Conservation (phyloP, 2,329 filamentous ascomycete genomes). For the Xylaria sp. region DNA sequence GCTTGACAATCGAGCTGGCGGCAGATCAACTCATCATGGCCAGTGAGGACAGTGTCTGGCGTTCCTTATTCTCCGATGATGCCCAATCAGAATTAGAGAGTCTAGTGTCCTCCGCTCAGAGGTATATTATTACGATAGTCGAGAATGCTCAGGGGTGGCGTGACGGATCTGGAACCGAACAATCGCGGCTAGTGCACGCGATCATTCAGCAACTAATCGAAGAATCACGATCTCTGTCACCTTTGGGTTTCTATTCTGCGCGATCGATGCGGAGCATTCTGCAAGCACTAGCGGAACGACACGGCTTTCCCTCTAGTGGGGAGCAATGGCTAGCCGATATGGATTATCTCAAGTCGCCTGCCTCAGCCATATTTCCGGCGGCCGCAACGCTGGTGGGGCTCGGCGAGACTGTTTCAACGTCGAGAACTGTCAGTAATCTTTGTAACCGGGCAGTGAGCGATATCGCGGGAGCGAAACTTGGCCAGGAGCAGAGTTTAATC, state of each 20-base stretch:
- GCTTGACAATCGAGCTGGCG: slow-evolving; percentile 56
- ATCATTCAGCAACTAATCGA: slow-evolving; percentile 54
- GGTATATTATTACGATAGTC: slow-evolving; percentile 44
- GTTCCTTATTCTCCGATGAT: slow-evolving; percentile 45
- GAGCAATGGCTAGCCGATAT: slow-evolving; percentile 56
- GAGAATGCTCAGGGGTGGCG: slow-evolving; percentile 47
- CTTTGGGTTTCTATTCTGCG: slow-evolving; percentile 58
- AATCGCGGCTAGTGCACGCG: slow-evolving; percentile 46
- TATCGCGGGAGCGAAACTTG: slow-evolving; percentile 54
- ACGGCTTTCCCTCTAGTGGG: slow-evolving; percentile 51
- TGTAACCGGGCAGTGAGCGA: slow-evolving; percentile 67
- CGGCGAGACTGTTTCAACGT: slow-evolving; percentile 55
- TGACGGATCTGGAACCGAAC: slow-evolving; percentile 40
- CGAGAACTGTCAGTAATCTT: slow-evolving; percentile 56
- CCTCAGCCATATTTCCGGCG: slow-evolving; percentile 54
- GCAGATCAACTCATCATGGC: slow-evolving; percentile 59
- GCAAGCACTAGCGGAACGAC: slow-evolving; percentile 51
- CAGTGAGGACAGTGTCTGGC: slow-evolving; percentile 55
- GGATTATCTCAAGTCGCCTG: slow-evolving; percentile 53
- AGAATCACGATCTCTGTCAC: slow-evolving; percentile 48
- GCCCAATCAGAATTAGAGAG: slow-evolving; percentile 49
- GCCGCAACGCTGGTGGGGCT: slow-evolving; percentile 59
- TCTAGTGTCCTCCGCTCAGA: slow-evolving; percentile 49
- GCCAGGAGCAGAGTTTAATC: slow-evolving; percentile 52
- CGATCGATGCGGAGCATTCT: slow-evolving; percentile 58